Conservation (phyloP, 1,284 basidiomycete genomes). For the Bondarzewia mesenterica region DNA sequence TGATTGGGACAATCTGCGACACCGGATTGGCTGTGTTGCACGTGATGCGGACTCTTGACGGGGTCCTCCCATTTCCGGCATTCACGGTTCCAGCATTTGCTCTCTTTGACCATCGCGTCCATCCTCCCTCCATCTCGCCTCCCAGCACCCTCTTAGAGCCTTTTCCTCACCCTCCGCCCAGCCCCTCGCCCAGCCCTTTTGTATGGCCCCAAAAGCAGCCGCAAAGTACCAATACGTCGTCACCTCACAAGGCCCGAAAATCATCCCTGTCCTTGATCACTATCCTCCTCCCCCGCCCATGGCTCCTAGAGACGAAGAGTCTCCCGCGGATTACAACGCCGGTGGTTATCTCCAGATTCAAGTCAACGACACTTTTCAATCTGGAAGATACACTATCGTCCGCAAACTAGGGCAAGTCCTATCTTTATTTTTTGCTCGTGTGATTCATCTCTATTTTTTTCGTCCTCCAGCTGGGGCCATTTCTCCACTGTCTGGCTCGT, state of each 20-base stretch:
- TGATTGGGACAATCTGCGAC: too few species aligned
- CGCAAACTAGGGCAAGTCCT: constrained; percentile 71
- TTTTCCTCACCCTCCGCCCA: constrained; percentile 1
- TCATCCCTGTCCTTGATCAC: constrained; percentile 42
- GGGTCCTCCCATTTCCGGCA: too few species aligned
- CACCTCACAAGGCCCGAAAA: constrained; percentile 51
- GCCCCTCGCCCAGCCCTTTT: constrained; percentile 17
- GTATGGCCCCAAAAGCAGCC: constrained; percentile 59
- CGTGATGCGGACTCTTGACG: too few species aligned
- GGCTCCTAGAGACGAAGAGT: constrained; percentile 66
- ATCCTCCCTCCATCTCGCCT: too few species aligned
- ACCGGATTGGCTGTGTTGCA: too few species aligned
- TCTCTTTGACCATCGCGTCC: too few species aligned
- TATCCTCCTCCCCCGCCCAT: constrained; percentile 44
- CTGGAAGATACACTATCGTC: constrained; percentile 71
- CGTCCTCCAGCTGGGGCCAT: constrained; percentile 71
- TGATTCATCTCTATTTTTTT: constrained; percentile 7
- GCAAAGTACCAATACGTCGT: constrained; percentile 70
- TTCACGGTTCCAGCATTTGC: too few species aligned
- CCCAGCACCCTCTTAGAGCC: too few species aligned
- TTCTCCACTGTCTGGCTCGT: constrained; percentile 86
- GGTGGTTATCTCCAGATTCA: constrained; percentile 78
- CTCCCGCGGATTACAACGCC: constrained; percentile 69
- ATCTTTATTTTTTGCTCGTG: constrained; percentile 12
- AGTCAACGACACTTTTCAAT: constrained; percentile 74